These are phyloP conservation scores for Xylaria sp. DNA, from an alignment of 2,329 filamentous ascomycete species.

Conservation along the genomic window DNA sequence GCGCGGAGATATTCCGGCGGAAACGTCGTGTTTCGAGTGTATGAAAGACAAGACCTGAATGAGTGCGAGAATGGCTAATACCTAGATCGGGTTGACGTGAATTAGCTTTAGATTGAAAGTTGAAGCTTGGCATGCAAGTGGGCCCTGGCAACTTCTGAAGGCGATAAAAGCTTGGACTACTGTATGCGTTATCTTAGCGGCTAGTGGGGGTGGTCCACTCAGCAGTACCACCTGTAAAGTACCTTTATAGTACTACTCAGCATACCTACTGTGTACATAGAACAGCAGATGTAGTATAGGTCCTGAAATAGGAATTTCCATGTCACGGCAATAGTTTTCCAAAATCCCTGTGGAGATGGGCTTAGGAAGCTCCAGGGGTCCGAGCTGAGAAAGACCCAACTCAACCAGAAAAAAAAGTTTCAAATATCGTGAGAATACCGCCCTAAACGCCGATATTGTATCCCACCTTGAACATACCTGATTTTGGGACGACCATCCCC, in stretches of 20 bases:
- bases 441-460: slow-evolving; percentile 25
- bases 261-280: background rate
- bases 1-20: background rate
- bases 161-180: slow-evolving; percentile 6
- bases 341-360: background rate
- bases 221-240: background rate
- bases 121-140: slow-evolving; percentile 16
- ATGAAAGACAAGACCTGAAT: background rate
- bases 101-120: background rate
- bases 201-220: slow-evolving; percentile 6
- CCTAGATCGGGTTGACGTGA: background rate
- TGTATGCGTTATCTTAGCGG: slow-evolving; percentile 30
- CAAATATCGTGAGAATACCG: slow-evolving; percentile 24
- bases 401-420: background rate
- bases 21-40: background rate
- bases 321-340: slow-evolving; percentile 1
- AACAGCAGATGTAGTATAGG: background rate
- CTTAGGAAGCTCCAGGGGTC: background rate
- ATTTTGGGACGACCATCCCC: slow-evolving; percentile 1
- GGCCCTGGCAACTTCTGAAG: background rate
- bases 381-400: background rate
- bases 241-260: background rate
- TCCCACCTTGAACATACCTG: slow-evolving; percentile 10
- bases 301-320: slow-evolving; percentile 12
- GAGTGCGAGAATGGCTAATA: background rate